Evolutionary conservation across 495 filamentous ascomycete genomes (phyloP), one percentile per base, ranked within the genome.

Genomic region (Podospora australis): DNA sequence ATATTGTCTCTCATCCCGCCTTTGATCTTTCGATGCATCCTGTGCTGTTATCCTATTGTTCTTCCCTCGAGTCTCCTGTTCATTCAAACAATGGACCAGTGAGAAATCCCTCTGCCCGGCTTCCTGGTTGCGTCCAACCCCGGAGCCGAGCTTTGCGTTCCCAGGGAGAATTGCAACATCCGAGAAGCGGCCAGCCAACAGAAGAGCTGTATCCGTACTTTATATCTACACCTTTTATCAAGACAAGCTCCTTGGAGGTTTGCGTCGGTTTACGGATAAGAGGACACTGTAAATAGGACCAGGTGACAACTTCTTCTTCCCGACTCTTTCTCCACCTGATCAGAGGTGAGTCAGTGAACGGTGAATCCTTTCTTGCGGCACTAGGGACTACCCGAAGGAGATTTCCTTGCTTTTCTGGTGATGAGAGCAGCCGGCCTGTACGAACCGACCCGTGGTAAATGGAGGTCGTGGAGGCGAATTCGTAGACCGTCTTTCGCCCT

Each of bases 31-130:
- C 52, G 44, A 57, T 48, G 42, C 48, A 4, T 48, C 44, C 39
- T 55, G 50, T 52, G 46, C 48, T 58, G 48, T 56, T 56, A 49
- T 61, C 50, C 51, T 44, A 57, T 63, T 60, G 54, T 57, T 57
- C 45, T 21, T 30, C 6, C 23, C 46, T 54, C 45, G 42, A 46
- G 46, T 26, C 29, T 28, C 28, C 19, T 21, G 19, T 16, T 3
- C 9, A 16, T 38, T 17, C 9, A 10, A 35, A 48, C 46, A 49
- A 49, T 40, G 32, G 22, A 38, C 35, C 25, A 46, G 24, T 46
- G 35, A 52, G 19, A 39, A 29, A 5, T 5, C 46, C 21, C n/a
- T 16, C 7, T 25, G 22, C 40, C 40, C 40, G 40, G 23, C 40
- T 43, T 43, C 40, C 40, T 28, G 40, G 40, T 43, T 43, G 9